Percentiles rank a stretch among this genome's conserved stretches.
phyloP scores from a whole-genome alignment of 352 stramenopile species.

The Phytophthora citrophthora region DNA sequence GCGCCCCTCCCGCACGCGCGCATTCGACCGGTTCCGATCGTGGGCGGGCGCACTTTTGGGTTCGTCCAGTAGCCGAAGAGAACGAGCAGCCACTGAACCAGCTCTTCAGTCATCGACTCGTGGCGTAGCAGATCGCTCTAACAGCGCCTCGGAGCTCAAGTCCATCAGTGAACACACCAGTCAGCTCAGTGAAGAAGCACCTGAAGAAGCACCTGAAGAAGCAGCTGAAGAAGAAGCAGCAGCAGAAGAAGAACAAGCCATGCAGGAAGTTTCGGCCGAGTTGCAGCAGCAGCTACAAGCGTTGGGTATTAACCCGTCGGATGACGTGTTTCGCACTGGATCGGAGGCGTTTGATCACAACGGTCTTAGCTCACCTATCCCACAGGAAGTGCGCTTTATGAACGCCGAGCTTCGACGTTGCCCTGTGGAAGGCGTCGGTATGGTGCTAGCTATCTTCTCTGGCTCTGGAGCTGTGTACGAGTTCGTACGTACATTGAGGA shows the following conservation, averaged over 20 bases:
- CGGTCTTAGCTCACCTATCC: constrained; percentile 80
- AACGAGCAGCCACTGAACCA: constrained; percentile 33
- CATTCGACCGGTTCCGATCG: constrained; percentile 38
- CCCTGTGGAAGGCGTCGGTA: constrained; percentile 75
- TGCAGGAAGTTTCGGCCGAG: constrained; percentile 71
- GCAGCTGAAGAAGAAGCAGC: constrained; percentile 5
- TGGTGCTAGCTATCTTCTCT: constrained; percentile 83
- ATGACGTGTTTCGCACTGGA: constrained; percentile 85
- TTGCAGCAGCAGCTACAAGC: constrained; percentile 82
- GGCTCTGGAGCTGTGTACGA: constrained; percentile 84
- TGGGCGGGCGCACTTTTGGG: constrained; percentile 35
- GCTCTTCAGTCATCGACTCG: not conserved
- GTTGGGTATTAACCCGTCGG: constrained; percentile 80
- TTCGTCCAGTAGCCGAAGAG: constrained; percentile 14
- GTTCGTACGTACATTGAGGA: constrained; percentile 85
- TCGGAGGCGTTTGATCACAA: constrained; percentile 81
- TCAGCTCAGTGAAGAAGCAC: not conserved
- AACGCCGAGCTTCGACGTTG: constrained; percentile 84
- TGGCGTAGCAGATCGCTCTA: constrained; percentile 9
- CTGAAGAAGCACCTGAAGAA: constrained; percentile 14
- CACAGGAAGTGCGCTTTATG: constrained; percentile 88
- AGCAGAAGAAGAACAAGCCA: constrained; percentile 23
- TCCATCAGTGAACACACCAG: constrained; percentile 6
- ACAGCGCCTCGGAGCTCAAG: constrained; percentile 7
- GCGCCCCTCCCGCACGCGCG: constrained; percentile 29